A percentile compares a stretch with the other conserved stretches of the same genome.
phyloP scores from a whole-genome alignment of 768 basidiomycete species.

The Podaxis pistillaris region DNA sequence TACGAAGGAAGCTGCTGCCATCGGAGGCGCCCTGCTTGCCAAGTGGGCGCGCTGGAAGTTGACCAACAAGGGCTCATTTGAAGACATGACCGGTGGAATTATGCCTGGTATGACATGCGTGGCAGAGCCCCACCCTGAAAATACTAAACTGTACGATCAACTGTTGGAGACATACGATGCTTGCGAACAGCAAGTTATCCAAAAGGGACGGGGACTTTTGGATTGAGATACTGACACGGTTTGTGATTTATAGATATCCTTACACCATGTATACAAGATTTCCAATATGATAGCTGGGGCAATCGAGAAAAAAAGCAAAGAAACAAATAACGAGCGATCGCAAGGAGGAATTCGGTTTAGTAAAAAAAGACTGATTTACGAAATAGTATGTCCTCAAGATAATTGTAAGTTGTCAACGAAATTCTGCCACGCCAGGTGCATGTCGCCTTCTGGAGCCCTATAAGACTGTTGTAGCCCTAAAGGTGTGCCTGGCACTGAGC shows the following conservation, averaged over 20 bases:
- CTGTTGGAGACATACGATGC: slow-evolving; percentile 51
- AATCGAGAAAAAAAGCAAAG: background rate
- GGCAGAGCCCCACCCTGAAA: slow-evolving; percentile 50
- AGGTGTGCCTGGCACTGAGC: background rate
- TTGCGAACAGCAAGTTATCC: slow-evolving; percentile 55
- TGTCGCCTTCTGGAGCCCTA: background rate
- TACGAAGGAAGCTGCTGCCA: slow-evolving; percentile 69
- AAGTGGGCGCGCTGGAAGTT: slow-evolving; percentile 69
- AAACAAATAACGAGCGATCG: background rate
- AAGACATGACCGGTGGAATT: slow-evolving; percentile 58
- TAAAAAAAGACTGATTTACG: too few relatives aligned
- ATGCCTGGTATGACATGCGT: slow-evolving; percentile 58
- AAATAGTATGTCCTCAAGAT: background rate
- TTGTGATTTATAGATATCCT: background rate
- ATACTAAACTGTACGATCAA: slow-evolving; percentile 47
- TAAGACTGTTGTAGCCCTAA: background rate
- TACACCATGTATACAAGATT: background rate
- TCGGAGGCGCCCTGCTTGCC: slow-evolving; percentile 71
- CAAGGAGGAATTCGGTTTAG: too few relatives aligned
- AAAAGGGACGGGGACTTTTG: slow-evolving; percentile 12
- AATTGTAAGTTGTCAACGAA: background rate
- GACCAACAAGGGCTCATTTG: slow-evolving; percentile 51
- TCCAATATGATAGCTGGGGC: background rate
- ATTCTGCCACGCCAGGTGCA: background rate
- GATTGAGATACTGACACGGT: background rate